Evolutionary conservation across 2,329 filamentous ascomycete genomes (phyloP), one percentile per base, ranked within the genome.

Genomic region (Sporothrix brunneoviolacea): DNA sequence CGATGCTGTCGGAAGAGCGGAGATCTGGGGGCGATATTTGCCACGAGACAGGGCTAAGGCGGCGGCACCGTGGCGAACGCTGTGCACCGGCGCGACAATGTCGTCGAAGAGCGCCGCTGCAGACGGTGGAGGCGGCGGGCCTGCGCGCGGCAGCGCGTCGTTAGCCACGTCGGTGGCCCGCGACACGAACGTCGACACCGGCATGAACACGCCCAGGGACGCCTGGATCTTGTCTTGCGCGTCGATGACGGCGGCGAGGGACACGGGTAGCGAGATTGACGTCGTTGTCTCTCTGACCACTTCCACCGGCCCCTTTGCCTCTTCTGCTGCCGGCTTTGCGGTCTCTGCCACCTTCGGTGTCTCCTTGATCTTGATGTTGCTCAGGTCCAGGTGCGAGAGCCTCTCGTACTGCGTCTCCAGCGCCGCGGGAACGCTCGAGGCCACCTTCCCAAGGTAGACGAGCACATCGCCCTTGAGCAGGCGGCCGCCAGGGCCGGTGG

Each of bases 381-480:
- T 93, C 21, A 98, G 81, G 66, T 98, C 91, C 48, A 98, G 82
- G 67, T 94, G 89, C 37, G 80, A 73, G 43, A 93, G 80, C 67
- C 89, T 84, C 54, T 80, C 75, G 63, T 95, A 84, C 47, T 81
- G 82, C 52, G 78, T 73, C 50, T 87, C 86, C 59, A 90, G 77
- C 54, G 82, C 74, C 19, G 80, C 76, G 2, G 91, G 86, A 58
- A 88, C 86, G 53, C 82, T 76, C 56, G 82, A 73, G 54, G 84
- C 74, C 62, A 96, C 88, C 59, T 77, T 74, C 55, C 93, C 93
- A 15, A 97, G 69, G 67, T 91, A 93, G 42, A 90, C 91, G 48
- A 98, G 81, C 7, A 98, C 85, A 64, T 98, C 93, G 50, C 93
- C 93, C 76, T 98, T 98, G 55, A 98, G 77, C 49, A 98, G 75